Evolutionary conservation across 2,329 filamentous ascomycete genomes (phyloP).

Genomic region (Phaeosphaeriaceae sp.): DNA sequence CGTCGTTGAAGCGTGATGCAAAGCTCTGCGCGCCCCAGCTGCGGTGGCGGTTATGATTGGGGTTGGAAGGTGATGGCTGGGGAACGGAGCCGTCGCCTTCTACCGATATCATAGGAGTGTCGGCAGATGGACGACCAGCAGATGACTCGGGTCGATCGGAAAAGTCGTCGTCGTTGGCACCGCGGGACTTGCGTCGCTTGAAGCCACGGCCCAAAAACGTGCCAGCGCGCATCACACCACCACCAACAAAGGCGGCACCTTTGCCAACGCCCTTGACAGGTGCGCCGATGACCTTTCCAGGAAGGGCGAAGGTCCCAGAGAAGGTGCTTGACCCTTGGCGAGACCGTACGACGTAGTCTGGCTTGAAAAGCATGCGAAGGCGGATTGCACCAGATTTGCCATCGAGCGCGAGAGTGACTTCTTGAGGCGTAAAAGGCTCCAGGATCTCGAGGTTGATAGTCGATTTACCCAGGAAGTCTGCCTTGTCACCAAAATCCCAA

Average conservation of each 20-base stretch:
- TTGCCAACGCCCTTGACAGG: constrained; percentile 92
- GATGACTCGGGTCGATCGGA: constrained; percentile 53
- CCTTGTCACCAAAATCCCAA: constrained; percentile 96
- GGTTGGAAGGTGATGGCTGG: constrained; percentile 4
- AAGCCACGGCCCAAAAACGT: constrained; percentile 89
- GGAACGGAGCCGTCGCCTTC: constrained; percentile 28
- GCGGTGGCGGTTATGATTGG: constrained; percentile 43
- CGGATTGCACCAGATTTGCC: constrained; percentile 88
- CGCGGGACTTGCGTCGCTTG: constrained; percentile 71
- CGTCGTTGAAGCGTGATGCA: constrained; percentile 37
- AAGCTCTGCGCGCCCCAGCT: constrained; percentile 52
- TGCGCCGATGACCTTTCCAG: constrained; percentile 89
- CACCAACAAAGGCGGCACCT: constrained; percentile 74
- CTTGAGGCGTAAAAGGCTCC: constrained; percentile 83
- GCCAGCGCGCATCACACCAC: constrained; percentile 85
- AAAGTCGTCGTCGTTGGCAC: constrained; percentile 50
- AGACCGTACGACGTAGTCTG: constrained; percentile 85
- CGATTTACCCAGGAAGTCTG: constrained; percentile 84
- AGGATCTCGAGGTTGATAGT: constrained; percentile 78
- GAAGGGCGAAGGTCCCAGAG: constrained; percentile 84
- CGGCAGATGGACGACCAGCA: constrained; percentile 36
- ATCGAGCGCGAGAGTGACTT: constrained; percentile 77
- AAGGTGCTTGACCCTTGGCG: constrained; percentile 93
- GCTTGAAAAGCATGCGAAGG: constrained; percentile 88
- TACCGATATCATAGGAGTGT: constrained; percentile 41